Evolutionary conservation across 2,329 filamentous ascomycete genomes (phyloP), one percentile per base, ranked within the genome.

Genomic region (Zopfia rhizophila): DNA sequence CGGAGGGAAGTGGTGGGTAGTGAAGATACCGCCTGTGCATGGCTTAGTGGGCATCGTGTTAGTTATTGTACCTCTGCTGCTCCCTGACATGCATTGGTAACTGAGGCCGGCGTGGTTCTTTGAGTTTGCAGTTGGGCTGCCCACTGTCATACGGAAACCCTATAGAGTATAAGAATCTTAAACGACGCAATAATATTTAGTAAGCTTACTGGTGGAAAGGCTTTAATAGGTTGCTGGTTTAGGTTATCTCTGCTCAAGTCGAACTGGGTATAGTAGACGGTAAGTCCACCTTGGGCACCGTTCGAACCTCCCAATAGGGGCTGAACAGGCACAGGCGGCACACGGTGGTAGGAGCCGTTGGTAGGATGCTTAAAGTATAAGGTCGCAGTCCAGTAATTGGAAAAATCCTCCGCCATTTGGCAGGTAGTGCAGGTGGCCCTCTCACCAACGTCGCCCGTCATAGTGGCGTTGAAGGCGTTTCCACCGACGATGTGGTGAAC

Each of bases 241-340:
- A 63, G 31, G 23, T 69, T 70, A 43, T 63, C 67, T 32, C 29
- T 58, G 30, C 7, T 43, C 45, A 75, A 66, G 33, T 68, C 66
- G 31, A 61, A 58, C 47, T 65, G 62, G 1, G 59, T 65, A 33
- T 65, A 65, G 51, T 65, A 65, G 13, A 65, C 60, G 7, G 62
- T 65, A 11, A 65, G 36, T 18, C 62, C 62, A 22, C 60, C 62
- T 35, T 42, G 10, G 12, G 57, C 59, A 16, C 57, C 56, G 8
- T 62, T 35, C 1, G 55, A 60, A 35, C 55, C 55, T 6, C 58
- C 60, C n/a, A 64, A 31, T 4, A 64, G 47, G 10, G 59, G 59
- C 39, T 62, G 58, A 6, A 62, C 58, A 13, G 60, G 54, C 21
- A 63, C 10, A 4, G 52, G 43, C 7, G 56, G 54, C 1, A 64